A percentile compares a stretch with the other conserved stretches of the same genome.
Conservation (phyloP, 2,329 filamentous ascomycete species). For the Huntiella bhutanensis region DNA sequence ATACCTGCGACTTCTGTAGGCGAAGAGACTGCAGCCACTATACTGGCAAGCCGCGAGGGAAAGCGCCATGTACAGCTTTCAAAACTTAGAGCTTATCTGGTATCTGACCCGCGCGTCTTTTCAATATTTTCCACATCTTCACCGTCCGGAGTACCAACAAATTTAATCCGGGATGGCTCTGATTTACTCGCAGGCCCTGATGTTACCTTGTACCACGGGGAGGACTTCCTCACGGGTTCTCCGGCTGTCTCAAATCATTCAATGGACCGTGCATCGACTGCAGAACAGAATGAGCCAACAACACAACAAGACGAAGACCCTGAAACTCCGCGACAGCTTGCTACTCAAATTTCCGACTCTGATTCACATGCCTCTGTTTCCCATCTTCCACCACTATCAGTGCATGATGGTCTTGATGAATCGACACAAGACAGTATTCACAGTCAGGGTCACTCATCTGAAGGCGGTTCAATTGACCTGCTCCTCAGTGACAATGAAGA, state of each 20-base stretch:
- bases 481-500: slow-evolving; percentile 4
- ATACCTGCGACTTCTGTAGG: not conserved
- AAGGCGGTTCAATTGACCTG: slow-evolving; percentile 1
- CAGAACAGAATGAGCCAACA: not conserved
- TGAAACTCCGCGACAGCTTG: slow-evolving; percentile 7
- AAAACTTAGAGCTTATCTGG: slow-evolving; percentile 43
- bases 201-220: slow-evolving; percentile 29
- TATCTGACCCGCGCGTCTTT: slow-evolving; percentile 49
- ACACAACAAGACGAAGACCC: slow-evolving; percentile 6
- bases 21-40: not conserved
- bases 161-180: slow-evolving; percentile 25
- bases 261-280: not conserved
- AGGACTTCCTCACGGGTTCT: slow-evolving; percentile 11
- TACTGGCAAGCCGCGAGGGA: slow-evolving; percentile 23
- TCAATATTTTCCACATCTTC: slow-evolving; percentile 28
- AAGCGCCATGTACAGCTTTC: slow-evolving; percentile 47
- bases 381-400: slow-evolving; percentile 5
- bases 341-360: not conserved
- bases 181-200: slow-evolving; percentile 15
- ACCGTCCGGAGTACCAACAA: slow-evolving; percentile 28
- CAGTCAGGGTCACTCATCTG: not conserved
- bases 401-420: not conserved
- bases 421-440: not conserved
- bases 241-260: slow-evolving; percentile 9
- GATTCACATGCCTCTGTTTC: not conserved